Base-by-base conservation (phyloP, 2,329 filamentous ascomycete species). In the Aspergillus sp. region DNA sequence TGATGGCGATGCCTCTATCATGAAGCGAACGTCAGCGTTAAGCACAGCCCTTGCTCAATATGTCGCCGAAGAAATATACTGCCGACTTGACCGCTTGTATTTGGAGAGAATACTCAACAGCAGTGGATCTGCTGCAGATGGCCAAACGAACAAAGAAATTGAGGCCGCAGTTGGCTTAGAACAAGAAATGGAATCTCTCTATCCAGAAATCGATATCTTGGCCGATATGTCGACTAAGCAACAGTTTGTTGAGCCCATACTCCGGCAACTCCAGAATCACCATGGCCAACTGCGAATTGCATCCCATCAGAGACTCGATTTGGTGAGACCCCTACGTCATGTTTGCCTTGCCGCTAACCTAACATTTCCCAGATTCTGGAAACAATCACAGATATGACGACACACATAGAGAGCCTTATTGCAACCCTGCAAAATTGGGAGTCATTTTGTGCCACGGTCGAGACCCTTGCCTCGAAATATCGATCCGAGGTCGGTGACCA, bases 141-240 rank as follows among this genome's bases (percentile, higher is more conserved):
- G 57, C 6, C n/a, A 37, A 41, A 15, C 47, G 40, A 41, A 55
- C 17, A 21, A 46, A 12, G 62, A 65, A 9, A 43, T 53, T 6
- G 66, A 68, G 21, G 55, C 61, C 4, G 47, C 70, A n/a, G 41
- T 60, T 33, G 67, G 64, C 1, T 51, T 77, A 27, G 64, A 74
- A 54, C 68, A 71, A 51, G 75, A 77, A 55, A 61, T 77, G 12
- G 73, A 70, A 33, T 73, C 75, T 17, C 60, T 77, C 1, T 76
- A 76, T 49, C 67, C 73, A 0, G 75, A 77, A 49, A 75, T 77
- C 44, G 71, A 70, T 23, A 63, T 76, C 4, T 60, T 77, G 35
- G 68, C 75, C 43, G 71, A 77, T n/a, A 72, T 77, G 61, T 77
- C 76, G 52, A 74, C 73, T 1, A 73, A 72, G 58, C 76, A 79